These are phyloP conservation scores for Colletotrichum falcatum DNA, from an alignment of 2,329 filamentous ascomycete genomes.

Conservation along the genomic window DNA sequence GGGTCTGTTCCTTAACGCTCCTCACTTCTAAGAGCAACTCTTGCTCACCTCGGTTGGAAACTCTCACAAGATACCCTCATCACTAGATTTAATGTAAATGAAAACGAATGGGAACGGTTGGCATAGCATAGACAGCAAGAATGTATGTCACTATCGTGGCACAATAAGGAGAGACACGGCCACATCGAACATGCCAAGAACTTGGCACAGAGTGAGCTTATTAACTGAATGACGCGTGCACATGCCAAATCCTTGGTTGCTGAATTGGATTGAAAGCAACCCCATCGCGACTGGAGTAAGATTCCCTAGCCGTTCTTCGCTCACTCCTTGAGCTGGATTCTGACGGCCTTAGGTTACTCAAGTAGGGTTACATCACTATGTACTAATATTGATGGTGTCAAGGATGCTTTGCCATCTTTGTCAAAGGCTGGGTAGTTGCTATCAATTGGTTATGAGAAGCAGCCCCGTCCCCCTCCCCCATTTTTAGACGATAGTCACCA, in stretches of 20 bases:
- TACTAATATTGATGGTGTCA: neutral
- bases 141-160: neutral
- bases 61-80: constrained; percentile 15
- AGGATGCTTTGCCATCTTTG: neutral
- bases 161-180: neutral
- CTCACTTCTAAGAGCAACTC: constrained; percentile 42
- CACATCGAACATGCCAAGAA: neutral
- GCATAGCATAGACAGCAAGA: constrained; percentile 15
- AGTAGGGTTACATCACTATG: neutral
- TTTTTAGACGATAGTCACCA: neutral
- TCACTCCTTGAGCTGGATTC: neutral
- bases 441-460: neutral
- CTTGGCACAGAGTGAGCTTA: constrained; percentile 1
- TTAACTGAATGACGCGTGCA: neutral
- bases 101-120: neutral
- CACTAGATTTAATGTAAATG: constrained; percentile 34
- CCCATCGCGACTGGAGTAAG: neutral
- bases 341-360: neutral
- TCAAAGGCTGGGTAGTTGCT: neutral
- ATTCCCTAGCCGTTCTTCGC: neutral
- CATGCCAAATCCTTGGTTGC: neutral
- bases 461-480: too few relatives aligned
- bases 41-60: neutral
- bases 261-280: neutral
- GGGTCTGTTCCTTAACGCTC: constrained; percentile 56